These are phyloP conservation scores for Cinchona pubescens DNA, from an alignment of 257 asterid species.

Conservation along the genomic window DNA sequence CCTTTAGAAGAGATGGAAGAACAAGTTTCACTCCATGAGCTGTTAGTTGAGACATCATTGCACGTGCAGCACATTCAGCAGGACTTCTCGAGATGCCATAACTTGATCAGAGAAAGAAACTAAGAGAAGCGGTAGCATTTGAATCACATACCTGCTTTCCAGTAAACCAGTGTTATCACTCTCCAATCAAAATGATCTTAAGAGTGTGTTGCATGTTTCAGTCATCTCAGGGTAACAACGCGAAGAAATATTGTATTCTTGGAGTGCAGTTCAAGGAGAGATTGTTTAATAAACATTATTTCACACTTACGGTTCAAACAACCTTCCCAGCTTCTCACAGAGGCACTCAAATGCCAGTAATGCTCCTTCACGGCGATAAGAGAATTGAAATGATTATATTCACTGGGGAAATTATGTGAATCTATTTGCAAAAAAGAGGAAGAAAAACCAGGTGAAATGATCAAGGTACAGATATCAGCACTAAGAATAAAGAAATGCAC, in stretches of 20 bases:
- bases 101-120: slow-evolving; percentile 97
- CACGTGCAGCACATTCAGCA: slow-evolving; percentile 99
- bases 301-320: slow-evolving; percentile 92
- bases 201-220: not conserved
- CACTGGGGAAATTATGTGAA: no score
- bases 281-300: not conserved
- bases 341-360: slow-evolving; percentile 92
- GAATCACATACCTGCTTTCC: slow-evolving; percentile 74
- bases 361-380: slow-evolving; percentile 94
- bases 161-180: not conserved
- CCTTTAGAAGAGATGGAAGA: slow-evolving; percentile 97
- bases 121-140: slow-evolving; percentile 81
- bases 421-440: slow-evolving; percentile 4
- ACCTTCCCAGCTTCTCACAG: slow-evolving; percentile 89
- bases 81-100: slow-evolving; percentile 96
- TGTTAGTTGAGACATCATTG: slow-evolving; percentile 97
- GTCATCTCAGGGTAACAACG: no score
- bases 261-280: not conserved
- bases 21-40: slow-evolving; percentile 97
- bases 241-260: not conserved
- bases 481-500: not conserved
- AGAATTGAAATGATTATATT: slow-evolving; percentile 42
- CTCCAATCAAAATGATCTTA: not conserved
- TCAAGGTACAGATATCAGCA: not conserved
- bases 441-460: not conserved